Base-by-base conservation (phyloP, 257 asterid species). In the Solanum etuberosum region DNA sequence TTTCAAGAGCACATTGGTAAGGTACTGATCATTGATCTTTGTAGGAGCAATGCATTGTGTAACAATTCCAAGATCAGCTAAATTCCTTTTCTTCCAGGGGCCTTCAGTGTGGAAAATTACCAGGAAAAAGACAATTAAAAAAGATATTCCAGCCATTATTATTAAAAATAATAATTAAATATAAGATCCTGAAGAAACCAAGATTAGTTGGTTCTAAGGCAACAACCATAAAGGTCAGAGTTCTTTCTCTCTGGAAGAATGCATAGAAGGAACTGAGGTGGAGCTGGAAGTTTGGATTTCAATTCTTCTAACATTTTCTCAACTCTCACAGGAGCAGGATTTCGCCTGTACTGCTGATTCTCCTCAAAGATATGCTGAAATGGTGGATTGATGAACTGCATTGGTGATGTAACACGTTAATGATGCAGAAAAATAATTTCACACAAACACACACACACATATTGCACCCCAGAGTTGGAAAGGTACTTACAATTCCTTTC, bases 11-110 rank as follows among this genome's bases (percentile, higher is more conserved):
- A 95, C 88, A 87, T 94, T 94, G 3, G 98, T 94, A 12, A 94
- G 83, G 88, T 95, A 95, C 80, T 95, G 98, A 88, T 95, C 98
- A 5, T 95, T 95, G 82, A 95, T 21, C 29, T 87, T 90, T 7
- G 93, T 42, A 10, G 98, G 98, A 1, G 95, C 92, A 35, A 95
- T 92, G 89, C 96, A 95, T 29, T 94, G 98, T 31, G 98, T 95
- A 20, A 87, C 92, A 37, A 92, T 84, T 34, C 98, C 98, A 15
- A 90, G 43, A 1, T 93, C 94, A 3, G 94, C 71, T n/a, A 95
- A 94, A 88, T 76, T 89, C 85, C 54, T 91, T 83, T 85, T 91
- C 92, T 95, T 95, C 98, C 98, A 95, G 68, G 98, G 98, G 65
- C 98, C 98, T 95, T 90, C 54, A 89, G 87, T 25, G 27, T 27